Conservation (phyloP, 202 grass and related monocot species). For the Panicum virgatum region DNA sequence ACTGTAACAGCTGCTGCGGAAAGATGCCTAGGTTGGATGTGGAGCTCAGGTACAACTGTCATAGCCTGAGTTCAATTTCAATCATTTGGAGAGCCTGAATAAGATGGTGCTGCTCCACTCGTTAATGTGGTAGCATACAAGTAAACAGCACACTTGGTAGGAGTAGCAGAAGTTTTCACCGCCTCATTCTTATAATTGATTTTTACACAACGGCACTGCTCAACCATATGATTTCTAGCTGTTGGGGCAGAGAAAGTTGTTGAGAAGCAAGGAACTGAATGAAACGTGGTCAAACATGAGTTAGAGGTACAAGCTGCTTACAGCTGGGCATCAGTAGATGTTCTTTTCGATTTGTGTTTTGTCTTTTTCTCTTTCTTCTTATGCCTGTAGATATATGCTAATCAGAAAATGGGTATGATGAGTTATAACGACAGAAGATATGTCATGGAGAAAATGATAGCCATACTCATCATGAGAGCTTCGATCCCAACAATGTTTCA, state of each 20-base stretch:
- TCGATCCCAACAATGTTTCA: slow-evolving; percentile 88
- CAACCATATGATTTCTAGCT: slow-evolving; percentile 26
- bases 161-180: slow-evolving; percentile 20
- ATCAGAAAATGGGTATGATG: slow-evolving; percentile 1
- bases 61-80: background rate
- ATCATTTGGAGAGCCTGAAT: background rate
- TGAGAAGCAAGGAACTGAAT: slow-evolving; percentile 28
- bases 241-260: slow-evolving; percentile 5
- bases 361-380: slow-evolving; percentile 94
- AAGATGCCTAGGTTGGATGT: no score
- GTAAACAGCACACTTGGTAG: background rate
- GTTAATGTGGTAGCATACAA: slow-evolving; percentile 7
- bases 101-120: background rate
- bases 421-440: slow-evolving; percentile 8
- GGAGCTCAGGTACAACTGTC: background rate
- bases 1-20: background rate
- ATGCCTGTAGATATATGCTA: slow-evolving; percentile 44
- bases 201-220: background rate
- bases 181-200: background rate
- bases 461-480: slow-evolving; percentile 85
- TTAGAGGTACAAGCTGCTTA: slow-evolving; percentile 11
- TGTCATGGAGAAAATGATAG: background rate
- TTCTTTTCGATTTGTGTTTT: slow-evolving; percentile 89
- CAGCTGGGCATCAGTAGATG: slow-evolving; percentile 55
- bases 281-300: background rate